A percentile compares a stretch with the other conserved stretches of the same genome.
Evolutionary conservation across 352 stramenopile species (phyloP).

Genomic region (Phytophthora kernoviae): DNA sequence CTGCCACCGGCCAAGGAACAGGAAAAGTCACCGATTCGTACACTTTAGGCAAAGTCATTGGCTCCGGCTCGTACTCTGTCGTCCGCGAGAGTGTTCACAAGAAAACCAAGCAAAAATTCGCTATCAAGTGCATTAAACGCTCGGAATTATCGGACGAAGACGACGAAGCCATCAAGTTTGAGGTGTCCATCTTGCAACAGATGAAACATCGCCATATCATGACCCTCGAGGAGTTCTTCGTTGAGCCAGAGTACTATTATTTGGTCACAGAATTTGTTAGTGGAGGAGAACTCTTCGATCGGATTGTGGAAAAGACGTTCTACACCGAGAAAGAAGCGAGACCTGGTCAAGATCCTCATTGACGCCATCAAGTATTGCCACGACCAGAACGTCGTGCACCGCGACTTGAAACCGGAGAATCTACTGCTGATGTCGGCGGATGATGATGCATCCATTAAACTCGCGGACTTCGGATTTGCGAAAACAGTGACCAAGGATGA

Average conservation of each 20-base stretch:
- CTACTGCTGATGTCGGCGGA: conserved; percentile 80
- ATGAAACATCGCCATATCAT: conserved; percentile 93
- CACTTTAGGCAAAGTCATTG: conserved; percentile 82
- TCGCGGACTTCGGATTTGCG: conserved; percentile 94
- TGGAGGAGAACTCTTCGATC: conserved; percentile 90
- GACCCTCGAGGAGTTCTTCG: conserved; percentile 90
- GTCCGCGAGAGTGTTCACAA: conserved; percentile 87
- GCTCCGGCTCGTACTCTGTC: conserved; percentile 90
- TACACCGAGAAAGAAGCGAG: conserved; percentile 87
- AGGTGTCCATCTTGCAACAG: conserved; percentile 85
- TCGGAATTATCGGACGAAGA: conserved; percentile 76
- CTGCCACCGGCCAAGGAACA: conserved; percentile 23
- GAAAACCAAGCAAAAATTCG: conserved; percentile 78
- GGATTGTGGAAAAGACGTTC: conserved; percentile 88
- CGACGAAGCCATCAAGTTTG: conserved; percentile 74
- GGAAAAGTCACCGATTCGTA: conserved; percentile 78
- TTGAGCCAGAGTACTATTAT: conserved; percentile 89
- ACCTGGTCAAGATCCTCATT: conserved; percentile 83
- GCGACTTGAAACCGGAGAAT: conserved; percentile 89
- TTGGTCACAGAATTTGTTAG: conserved; percentile 88
- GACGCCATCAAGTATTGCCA: conserved; percentile 89
- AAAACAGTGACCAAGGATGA: conserved; percentile 81
- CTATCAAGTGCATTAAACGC: conserved; percentile 91
- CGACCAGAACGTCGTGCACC: conserved; percentile 84
- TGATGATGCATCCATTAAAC: conserved; percentile 90